Conservation (phyloP, 768 basidiomycete genomes). For the Crepidotus variabilis region DNA sequence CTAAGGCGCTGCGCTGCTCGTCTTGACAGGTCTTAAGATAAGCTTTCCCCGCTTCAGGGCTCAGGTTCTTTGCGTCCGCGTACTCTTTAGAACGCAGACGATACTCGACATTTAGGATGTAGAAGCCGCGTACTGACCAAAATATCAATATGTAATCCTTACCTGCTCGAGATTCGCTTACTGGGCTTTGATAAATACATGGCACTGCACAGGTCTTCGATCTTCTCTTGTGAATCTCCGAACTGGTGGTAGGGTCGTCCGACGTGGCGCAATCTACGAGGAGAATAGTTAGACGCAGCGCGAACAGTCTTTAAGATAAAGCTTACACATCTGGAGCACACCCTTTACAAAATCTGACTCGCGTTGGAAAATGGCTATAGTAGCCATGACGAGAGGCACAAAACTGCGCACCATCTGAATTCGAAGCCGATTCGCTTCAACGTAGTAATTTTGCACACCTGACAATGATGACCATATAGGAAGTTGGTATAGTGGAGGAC, state of each 20-base stretch:
- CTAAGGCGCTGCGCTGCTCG: not conserved
- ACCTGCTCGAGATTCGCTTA: not conserved
- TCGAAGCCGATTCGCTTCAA: not conserved
- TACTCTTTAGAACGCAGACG: not conserved
- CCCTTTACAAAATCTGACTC: not conserved
- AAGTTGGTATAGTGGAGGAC: not conserved
- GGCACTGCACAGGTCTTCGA: not conserved
- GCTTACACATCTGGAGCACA: not conserved
- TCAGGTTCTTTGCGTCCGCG: not conserved
- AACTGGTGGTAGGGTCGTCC: too few relatives aligned
- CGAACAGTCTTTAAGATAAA: not conserved
- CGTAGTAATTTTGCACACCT: not conserved
- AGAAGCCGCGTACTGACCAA: not conserved
- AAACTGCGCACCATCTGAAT: not conserved
- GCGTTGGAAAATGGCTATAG: not conserved
- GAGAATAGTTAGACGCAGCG: not conserved
- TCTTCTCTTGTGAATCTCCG: not conserved
- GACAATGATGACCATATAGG: constrained; percentile 5
- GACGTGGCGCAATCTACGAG: not conserved
- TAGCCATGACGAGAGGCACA: not conserved
- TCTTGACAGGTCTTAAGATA: not conserved
- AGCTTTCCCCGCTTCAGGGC: not conserved
- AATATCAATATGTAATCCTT: not conserved
- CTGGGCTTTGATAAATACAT: not conserved
- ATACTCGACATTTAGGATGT: not conserved